Percentiles rank a stretch among this genome's conserved stretches.
phyloP scores from a whole-genome alignment of 1,284 basidiomycete genomes.

The Cutaneotrichosporon sp. region DNA sequence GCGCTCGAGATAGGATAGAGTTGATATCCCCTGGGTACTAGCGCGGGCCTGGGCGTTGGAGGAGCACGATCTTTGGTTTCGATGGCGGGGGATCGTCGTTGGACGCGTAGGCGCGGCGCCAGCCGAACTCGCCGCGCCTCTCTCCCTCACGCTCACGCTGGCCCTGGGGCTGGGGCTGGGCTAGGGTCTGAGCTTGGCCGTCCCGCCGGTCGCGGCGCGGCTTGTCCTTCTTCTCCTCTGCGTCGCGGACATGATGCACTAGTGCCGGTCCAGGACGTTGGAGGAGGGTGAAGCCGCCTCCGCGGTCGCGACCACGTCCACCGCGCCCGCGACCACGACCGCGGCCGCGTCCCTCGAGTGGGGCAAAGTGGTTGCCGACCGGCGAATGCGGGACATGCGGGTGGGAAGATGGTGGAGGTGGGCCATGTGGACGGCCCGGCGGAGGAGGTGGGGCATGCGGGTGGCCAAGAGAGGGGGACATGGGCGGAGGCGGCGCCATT shows the following conservation, averaged over 20 bases:
- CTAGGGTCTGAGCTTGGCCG: neutral
- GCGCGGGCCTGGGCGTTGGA: neutral
- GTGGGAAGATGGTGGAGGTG: neutral
- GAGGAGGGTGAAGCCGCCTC: slow-evolving; percentile 43
- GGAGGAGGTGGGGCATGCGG: neutral
- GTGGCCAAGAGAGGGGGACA: neutral
- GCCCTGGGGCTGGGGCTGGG: too few species aligned
- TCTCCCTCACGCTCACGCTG: too few species aligned
- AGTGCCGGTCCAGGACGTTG: slow-evolving; percentile 42
- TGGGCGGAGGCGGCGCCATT: neutral
- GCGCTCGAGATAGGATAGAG: too few species aligned
- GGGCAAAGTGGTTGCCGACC: slow-evolving; percentile 11
- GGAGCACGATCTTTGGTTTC: slow-evolving; percentile 4
- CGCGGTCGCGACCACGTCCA: slow-evolving; percentile 21
- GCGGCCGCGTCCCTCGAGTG: slow-evolving; percentile 13
- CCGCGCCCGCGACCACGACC: slow-evolving; percentile 25
- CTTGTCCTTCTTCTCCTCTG: slow-evolving; percentile 2
- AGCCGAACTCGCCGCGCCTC: slow-evolving; percentile 3
- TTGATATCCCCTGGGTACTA: neutral
- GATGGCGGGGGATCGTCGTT: slow-evolving; percentile 20
- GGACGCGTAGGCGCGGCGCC: slow-evolving; percentile 23
- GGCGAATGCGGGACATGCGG: neutral
- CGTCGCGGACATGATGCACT: slow-evolving; percentile 22
- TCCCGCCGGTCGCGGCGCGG: neutral
- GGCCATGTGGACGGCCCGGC: neutral